Conservation (phyloP, 345 rosid genomes). For the Microthlaspi erraticum region DNA sequence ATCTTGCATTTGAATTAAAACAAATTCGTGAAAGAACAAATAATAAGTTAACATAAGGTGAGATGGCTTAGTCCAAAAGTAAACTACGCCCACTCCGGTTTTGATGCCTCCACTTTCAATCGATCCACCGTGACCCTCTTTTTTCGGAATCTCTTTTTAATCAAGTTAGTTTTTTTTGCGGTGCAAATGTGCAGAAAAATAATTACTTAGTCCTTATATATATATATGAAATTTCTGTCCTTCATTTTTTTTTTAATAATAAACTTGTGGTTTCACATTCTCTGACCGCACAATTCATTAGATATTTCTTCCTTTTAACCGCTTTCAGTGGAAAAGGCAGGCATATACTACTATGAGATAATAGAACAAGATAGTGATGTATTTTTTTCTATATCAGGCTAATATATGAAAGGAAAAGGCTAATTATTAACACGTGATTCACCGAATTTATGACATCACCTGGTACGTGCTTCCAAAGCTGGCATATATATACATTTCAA, state of each 20-base stretch:
- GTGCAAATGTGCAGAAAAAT: too few relatives aligned
- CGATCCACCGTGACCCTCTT: slow-evolving; percentile 12
- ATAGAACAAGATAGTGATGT: not conserved
- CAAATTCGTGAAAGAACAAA: too few relatives aligned
- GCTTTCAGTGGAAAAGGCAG: slow-evolving; percentile 19
- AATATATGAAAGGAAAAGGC: not conserved
- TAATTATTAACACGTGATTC: slow-evolving; percentile 40
- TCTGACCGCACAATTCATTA: slow-evolving; percentile 26
- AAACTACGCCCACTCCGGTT: slow-evolving; percentile 20
- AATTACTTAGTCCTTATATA: too few relatives aligned
- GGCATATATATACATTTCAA: not conserved
- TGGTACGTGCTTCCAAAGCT: slow-evolving; percentile 27
- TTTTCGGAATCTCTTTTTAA: slow-evolving; percentile 23
- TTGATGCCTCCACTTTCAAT: slow-evolving; percentile 18
- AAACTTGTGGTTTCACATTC: slow-evolving; percentile 34
- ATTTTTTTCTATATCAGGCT: not conserved
- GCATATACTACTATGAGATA: not conserved
- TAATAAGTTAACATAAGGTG: too few relatives aligned
- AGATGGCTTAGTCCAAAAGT: too few relatives aligned
- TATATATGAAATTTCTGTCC: not conserved
- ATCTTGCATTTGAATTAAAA: slow-evolving; percentile 4
- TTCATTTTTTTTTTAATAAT: too few relatives aligned
- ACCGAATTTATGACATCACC: slow-evolving; percentile 31
- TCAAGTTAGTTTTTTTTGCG: too few relatives aligned
- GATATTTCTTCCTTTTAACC: slow-evolving; percentile 11